Evolutionary conservation across 2,329 filamentous ascomycete species (phyloP).

Genomic region (Colletotrichum sp.): DNA sequence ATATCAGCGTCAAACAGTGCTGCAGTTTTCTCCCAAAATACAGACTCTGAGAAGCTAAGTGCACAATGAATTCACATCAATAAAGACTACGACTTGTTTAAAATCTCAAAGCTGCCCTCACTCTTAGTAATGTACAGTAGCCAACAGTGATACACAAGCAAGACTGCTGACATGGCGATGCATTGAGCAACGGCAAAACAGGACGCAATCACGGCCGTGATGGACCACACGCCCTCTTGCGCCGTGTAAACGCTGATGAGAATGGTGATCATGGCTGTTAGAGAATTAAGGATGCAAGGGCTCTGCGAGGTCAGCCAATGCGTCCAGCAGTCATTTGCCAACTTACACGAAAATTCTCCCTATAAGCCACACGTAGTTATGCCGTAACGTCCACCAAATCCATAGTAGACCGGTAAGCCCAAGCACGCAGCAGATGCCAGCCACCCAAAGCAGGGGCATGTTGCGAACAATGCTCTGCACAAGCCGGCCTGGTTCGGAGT

Average conservation of each 20-base stretch:
- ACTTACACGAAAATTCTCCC: constrained; percentile 50
- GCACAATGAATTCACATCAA: no score
- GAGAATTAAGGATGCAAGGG: constrained; percentile 47
- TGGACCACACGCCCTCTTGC: constrained; percentile 46
- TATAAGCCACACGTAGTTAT: constrained; percentile 60
- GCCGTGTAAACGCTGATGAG: constrained; percentile 55
- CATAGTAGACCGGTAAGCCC: neutral
- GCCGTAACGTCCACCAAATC: constrained; percentile 8
- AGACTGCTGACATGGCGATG: neutral
- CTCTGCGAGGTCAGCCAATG: neutral
- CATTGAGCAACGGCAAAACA: neutral
- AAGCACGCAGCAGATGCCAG: constrained; percentile 40
- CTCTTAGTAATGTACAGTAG: neutral
- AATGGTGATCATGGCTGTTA: constrained; percentile 54
- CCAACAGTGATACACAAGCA: neutral
- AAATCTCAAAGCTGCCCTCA: neutral
- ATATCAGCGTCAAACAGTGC: neutral
- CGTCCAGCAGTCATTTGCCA: neutral
- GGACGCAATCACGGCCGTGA: constrained; percentile 34
- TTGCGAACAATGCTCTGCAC: constrained; percentile 34
- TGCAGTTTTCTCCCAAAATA: neutral
- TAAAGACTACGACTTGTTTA: neutral
- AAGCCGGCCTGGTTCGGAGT: neutral
- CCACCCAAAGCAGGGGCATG: constrained; percentile 47
- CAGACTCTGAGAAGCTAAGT: no score